phyloP scores from a whole-genome alignment of 257 asterid genomes.

The Lantana camara region DNA sequence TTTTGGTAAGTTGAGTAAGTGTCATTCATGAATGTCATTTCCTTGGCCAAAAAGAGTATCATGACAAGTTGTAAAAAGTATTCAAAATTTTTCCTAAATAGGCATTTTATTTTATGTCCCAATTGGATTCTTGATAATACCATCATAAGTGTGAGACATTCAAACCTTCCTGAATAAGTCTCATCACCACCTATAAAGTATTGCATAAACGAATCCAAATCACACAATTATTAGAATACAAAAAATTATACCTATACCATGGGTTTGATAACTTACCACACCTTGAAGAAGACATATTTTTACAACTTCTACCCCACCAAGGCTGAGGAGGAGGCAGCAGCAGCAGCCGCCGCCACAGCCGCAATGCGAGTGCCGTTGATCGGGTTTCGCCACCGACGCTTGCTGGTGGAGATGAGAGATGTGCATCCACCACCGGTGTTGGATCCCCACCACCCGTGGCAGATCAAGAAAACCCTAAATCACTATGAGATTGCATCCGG shows the following conservation, averaged over 20 bases:
- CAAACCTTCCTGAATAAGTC: constrained; percentile 16
- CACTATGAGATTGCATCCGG: constrained; percentile 37
- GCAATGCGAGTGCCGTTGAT: background rate
- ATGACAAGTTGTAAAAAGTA: background rate
- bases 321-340: constrained; percentile 37
- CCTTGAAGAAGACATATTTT: constrained; percentile 42
- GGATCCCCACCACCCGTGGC: constrained; percentile 50
- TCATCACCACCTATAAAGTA: constrained; percentile 24
- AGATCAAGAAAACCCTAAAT: constrained; percentile 43
- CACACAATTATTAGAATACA: background rate
- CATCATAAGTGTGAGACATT: constrained; percentile 19
- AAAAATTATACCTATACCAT: background rate
- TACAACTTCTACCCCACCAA: constrained; percentile 46
- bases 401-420: constrained; percentile 51
- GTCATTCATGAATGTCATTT: constrained; percentile 15
- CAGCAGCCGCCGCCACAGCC: background rate
- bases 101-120: constrained; percentile 14
- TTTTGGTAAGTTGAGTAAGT: constrained; percentile 19
- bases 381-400: constrained; percentile 25
- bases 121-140: constrained; percentile 32
- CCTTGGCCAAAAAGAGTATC: background rate
- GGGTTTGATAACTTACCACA: constrained; percentile 6
- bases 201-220: background rate
- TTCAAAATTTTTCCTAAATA: constrained; percentile 22
- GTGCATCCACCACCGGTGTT: constrained; percentile 32